Evolutionary conservation across 495 filamentous ascomycete genomes (phyloP).

Genomic region (Xylaria curta): DNA sequence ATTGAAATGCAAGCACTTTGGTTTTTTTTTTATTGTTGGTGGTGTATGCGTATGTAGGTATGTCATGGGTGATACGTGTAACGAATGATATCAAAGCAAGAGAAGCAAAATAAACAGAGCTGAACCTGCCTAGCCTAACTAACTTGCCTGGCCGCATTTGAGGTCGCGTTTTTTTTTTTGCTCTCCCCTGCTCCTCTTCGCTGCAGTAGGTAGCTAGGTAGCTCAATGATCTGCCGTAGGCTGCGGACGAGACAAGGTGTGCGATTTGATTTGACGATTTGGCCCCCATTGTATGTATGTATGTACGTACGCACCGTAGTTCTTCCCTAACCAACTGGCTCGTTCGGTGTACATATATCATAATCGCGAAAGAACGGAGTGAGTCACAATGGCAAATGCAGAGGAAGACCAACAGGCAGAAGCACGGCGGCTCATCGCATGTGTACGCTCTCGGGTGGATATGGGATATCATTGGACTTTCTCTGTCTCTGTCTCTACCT

Average conservation of each 20-base stretch:
- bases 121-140: background rate
- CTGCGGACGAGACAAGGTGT: background rate
- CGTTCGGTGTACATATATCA: conserved; percentile 12
- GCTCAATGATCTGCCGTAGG: background rate
- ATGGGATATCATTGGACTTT: conserved; percentile 23
- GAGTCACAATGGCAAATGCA: conserved; percentile 4
- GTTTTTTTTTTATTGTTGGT: background rate
- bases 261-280: conserved; percentile 16
- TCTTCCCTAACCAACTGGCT: background rate
- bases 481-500: background rate
- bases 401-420: conserved; percentile 17
- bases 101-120: conserved; percentile 10
- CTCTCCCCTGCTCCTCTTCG: conserved; percentile 6
- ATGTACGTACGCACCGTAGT: too few relatives aligned
- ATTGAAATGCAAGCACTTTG: background rate
- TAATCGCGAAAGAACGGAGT: background rate
- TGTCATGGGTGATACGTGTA: background rate
- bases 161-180: conserved; percentile 21
- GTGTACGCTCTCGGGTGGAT: background rate
- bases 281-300: background rate
- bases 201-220: conserved; percentile 4
- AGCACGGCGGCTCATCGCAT: conserved; percentile 14
- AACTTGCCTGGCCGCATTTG: conserved; percentile 21
- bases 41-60: background rate
- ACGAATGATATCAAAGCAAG: conserved; percentile 4